Conservation (phyloP, 2,329 filamentous ascomycete genomes). For the Diaporthe longicolla region DNA sequence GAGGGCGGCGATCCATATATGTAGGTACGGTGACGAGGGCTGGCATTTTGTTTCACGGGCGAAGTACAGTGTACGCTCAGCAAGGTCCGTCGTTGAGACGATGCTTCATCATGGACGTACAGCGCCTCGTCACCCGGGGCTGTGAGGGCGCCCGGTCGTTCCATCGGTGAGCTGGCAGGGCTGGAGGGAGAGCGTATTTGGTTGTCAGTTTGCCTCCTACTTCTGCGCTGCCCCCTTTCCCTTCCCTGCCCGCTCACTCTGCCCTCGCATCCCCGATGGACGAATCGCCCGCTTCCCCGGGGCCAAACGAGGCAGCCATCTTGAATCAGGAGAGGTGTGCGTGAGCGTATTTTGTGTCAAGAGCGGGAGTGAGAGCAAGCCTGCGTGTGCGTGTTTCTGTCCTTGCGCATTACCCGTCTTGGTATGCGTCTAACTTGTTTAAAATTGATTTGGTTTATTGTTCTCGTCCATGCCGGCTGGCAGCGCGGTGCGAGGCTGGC, state of each 20-base stretch:
- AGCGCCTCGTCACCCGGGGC: background rate
- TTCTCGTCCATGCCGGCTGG: conserved; percentile 15
- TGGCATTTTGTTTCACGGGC: conserved; percentile 24
- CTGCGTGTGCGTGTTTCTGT: conserved; percentile 5
- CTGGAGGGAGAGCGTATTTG: background rate
- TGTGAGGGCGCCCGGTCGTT: background rate
- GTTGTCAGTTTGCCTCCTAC: conserved; percentile 1
- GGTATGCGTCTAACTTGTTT: conserved; percentile 32
- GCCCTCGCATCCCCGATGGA: conserved; percentile 22
- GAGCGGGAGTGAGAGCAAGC: no score
- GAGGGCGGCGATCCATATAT: conserved; percentile 19
- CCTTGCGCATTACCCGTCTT: conserved; percentile 36
- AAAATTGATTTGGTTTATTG: conserved; percentile 30
- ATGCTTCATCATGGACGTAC: conserved; percentile 21
- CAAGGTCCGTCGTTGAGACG: conserved; percentile 13
- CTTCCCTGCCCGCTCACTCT: background rate
- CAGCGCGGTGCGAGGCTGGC: conserved; percentile 29
- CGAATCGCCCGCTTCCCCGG: conserved; percentile 26
- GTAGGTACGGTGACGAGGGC: conserved; percentile 26
- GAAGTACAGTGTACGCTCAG: conserved; percentile 7
- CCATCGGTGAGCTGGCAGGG: background rate
- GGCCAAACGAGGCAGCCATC: background rate
- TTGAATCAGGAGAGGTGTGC: background rate
- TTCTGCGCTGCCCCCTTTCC: background rate
- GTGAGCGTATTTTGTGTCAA: background rate